Evolutionary conservation across 768 basidiomycete genomes (phyloP).

Genomic region (Leccinum longicurvipes): DNA sequence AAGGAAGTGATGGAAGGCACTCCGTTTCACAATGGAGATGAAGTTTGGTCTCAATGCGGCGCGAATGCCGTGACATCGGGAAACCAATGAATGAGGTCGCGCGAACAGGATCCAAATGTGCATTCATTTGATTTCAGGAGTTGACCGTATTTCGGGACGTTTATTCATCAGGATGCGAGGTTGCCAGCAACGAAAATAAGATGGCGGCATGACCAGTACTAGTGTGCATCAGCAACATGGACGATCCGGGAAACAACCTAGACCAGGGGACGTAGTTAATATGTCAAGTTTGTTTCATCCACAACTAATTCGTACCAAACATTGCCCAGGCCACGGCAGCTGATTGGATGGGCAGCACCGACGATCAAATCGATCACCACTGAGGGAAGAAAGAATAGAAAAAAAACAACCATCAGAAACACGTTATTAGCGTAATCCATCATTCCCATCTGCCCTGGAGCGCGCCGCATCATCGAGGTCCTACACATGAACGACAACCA

Average conservation of each 20-base stretch:
- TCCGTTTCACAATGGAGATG: not conserved
- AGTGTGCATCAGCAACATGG: not conserved
- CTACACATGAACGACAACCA: conserved; percentile 13
- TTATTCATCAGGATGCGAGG: conserved; percentile 10
- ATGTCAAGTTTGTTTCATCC: not conserved
- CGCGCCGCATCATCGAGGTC: conserved; percentile 1
- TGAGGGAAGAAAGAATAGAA: not conserved
- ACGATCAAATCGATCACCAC: conserved; percentile 1
- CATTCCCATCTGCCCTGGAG: conserved; percentile 6
- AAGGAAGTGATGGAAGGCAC: not conserved
- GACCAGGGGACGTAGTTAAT: conserved; percentile 3
- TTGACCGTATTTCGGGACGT: not conserved
- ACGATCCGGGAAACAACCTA: conserved; percentile 4
- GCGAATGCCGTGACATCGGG: not conserved
- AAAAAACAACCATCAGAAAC: conserved; percentile 5
- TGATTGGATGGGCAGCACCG: not conserved
- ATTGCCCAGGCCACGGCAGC: not conserved
- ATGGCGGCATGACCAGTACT: not conserved
- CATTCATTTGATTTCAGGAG: not conserved
- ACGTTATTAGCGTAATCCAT: conserved; percentile 5
- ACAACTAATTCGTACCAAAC: conserved; percentile 14
- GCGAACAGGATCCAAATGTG: not conserved
- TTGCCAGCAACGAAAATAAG: not conserved
- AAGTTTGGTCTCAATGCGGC: not conserved
- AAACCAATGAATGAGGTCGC: not conserved